Evolutionary conservation across 2,329 filamentous ascomycete species (phyloP), one percentile per base, ranked within the genome.

Genomic region (Fusarium oligoseptatum): DNA sequence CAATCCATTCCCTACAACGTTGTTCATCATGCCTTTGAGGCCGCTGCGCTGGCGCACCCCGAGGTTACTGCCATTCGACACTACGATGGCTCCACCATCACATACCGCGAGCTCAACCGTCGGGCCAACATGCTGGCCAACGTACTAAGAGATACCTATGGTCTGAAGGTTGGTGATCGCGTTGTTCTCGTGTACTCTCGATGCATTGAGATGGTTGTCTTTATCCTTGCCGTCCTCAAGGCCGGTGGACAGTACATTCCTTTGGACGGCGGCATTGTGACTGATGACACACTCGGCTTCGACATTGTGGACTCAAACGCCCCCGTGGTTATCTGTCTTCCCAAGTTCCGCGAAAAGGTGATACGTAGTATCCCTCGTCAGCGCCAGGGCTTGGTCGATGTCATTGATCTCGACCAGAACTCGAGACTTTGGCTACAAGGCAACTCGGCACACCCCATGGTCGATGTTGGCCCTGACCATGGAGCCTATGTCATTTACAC

Each of bases 401-500:
- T 74, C 3, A 12, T 75, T 41, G 72, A 73, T 14, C 55, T 75
- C 4, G 68, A 74, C 12, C 17, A 36, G 2, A 48, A 34, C 24
- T 68, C 72, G 9, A 63, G 62, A 3, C 22, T 74, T 2, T 74
- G 72, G 72, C 22, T 39, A 1, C 32, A 52, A 8, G 72, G 72
- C 1, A 70, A 73, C 43, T 55, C 72, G 6, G 29, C 41, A 6
- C 48, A 73, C 15, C 72, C 72, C 1, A 67, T 36, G 39, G 72
- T 74, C 1, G 50, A 75, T 6, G 68, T 74, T 0, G 37, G 43
- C 1, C 55, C 72, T 6, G 24, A 75, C 10, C 45, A 75, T 8
- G 72, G 72, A n/a, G 72, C 72, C 9, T 74, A 74, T 67, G 58
- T 74, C 14, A 74, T 74, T 15, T 74, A 74, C 61, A 74, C 72